A percentile compares a stretch with the other conserved stretches of the same genome.
Evolutionary conservation across 352 stramenopile genomes (phyloP).

Genomic region (Pythium oligandrum): DNA sequence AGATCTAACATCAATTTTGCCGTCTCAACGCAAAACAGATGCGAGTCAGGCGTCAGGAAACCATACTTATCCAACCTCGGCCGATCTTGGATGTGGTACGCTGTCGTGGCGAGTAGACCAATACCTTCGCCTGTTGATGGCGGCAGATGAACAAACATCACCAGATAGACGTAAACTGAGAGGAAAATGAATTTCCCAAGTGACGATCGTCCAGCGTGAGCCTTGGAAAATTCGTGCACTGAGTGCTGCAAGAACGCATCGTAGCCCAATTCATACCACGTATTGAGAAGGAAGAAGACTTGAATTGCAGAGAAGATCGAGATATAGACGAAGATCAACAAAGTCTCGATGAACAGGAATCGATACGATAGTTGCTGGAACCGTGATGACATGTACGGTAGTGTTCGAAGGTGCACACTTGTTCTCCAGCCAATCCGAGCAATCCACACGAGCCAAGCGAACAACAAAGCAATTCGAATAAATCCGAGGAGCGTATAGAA

Average conservation of each 20-base stretch:
- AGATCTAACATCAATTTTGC: conserved; percentile 77
- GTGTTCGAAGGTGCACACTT: conserved; percentile 44
- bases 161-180: conserved; percentile 76
- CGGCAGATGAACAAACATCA: conserved; percentile 82
- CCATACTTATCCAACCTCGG: conserved; percentile 56
- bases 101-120: conserved; percentile 55
- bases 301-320: conserved; percentile 62
- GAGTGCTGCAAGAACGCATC: conserved; percentile 61
- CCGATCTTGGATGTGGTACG: conserved; percentile 67
- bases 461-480: conserved; percentile 44
- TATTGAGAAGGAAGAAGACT: conserved; percentile 51
- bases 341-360: conserved; percentile 72
- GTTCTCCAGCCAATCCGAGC: conserved; percentile 49
- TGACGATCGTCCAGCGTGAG: conserved; percentile 44
- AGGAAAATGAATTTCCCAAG: conserved; percentile 74
- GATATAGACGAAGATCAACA: conserved; percentile 74
- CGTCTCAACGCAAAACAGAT: conserved; percentile 86
- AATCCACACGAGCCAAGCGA: conserved; percentile 76
- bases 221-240: conserved; percentile 63
- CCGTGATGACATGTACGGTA: conserved; percentile 83
- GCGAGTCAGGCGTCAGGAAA: conserved; percentile 60
- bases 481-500: conserved; percentile 70
- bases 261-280: conserved; percentile 68
- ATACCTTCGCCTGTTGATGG: conserved; percentile 41
- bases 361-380: conserved; percentile 86